Evolutionary conservation across 2,329 filamentous ascomycete genomes (phyloP), one percentile per base, ranked within the genome.

Genomic region (Cladorrhinum sp.): DNA sequence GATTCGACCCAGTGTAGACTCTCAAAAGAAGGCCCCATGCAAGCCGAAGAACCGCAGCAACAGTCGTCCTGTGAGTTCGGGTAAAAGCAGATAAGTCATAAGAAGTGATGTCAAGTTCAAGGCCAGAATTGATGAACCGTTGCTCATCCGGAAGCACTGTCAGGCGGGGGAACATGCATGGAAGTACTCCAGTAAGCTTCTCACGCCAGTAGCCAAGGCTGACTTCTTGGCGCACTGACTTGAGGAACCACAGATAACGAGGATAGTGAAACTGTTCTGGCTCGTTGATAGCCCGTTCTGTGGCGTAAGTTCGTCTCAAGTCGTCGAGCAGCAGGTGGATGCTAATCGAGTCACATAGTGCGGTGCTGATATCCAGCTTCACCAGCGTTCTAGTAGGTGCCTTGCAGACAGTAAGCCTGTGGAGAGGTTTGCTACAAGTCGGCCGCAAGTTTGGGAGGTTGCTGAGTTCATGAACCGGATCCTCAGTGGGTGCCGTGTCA

Each of bases 21-120:
- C 82, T 79, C 0, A 86, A 73, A 0, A 86, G 75, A 20, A 88
- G 73, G 0, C 78, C 82, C 85, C 85, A 88, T 0, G 84, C 83
- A n/a, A 85, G 77, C 23, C 82, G 79, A 3, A 87, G 74, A 2
- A 86, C 73, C 0, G 81, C 78, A 0, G 81, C 77, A 0, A 80
- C 71, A 0, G 78, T 78, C 2, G 83, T 73, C 8, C 73, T 71
- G 46, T 75, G 71, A 4, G 70, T 72, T 7, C 62, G 74, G 50
- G 74, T 74, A 51, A 84, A 84, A 8, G 77, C 73, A 9, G 79
- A 75, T 1, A 83, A 66, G 2, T 75, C 72, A 26, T 74, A 68
- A 3, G 69, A 73, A 0, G 74, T 70, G 14, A 82, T 72, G 8
- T 78, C 74, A 3, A 81, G 66, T 7, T 78, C 72, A 16, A 79